Conservation (phyloP, 208 protist species). For the Leishmania amazonensis region DNA sequence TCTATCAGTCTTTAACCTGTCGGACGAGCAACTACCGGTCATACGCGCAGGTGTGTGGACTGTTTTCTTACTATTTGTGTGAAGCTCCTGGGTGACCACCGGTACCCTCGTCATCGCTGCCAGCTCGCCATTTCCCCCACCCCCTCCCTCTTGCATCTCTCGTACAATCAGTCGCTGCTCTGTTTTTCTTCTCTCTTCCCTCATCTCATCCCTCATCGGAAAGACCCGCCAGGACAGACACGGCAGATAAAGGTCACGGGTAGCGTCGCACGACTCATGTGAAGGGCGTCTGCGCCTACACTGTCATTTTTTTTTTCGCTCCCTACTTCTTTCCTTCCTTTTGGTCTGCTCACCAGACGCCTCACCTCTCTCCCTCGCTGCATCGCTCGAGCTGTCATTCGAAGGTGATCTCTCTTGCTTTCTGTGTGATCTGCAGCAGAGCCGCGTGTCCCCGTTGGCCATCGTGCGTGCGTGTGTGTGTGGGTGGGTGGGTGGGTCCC, state of each 20-base stretch:
- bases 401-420: not conserved
- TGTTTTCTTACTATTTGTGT: not conserved
- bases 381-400: not conserved
- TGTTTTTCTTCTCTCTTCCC: not conserved
- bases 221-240: not conserved
- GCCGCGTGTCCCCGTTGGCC: not conserved
- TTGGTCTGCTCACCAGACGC: not conserved
- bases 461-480: constrained; percentile 4
- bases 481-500: constrained; percentile 3
- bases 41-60: not conserved
- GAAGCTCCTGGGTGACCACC: not conserved
- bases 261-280: not conserved
- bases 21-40: not conserved
- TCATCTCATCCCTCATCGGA: not conserved
- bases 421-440: not conserved
- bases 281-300: not conserved
- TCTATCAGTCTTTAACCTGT: not conserved
- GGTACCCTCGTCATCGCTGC: not conserved
- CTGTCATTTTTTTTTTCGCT: not conserved
- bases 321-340: not conserved
- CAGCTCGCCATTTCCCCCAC: not conserved
- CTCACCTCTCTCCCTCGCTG: not conserved
- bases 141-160: not conserved
- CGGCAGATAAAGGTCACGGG: not conserved
- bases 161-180: not conserved